Base-by-base conservation (phyloP, 2,329 filamentous ascomycete species). In the Aspergillus latus region DNA sequence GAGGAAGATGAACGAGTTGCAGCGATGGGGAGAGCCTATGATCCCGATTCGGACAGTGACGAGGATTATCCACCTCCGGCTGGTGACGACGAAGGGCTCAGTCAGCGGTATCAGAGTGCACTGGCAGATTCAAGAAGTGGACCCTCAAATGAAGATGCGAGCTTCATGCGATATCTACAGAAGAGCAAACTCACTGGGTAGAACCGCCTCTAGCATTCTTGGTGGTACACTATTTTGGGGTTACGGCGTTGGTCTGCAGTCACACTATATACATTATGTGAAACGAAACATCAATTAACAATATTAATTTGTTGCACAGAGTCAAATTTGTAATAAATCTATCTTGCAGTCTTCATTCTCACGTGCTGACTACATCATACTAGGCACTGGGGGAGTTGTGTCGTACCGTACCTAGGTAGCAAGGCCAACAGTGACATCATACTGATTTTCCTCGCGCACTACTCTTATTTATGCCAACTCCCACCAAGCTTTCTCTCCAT, bases 41-140 rank as follows among this genome's bases (percentile, higher is more conserved):
- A 74, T 48, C 30, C 37, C 6, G 54, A 49, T 16, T 49, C 45
- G n/a, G 82, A 75, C 51, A 75, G 77, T 46, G 77, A 80, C 16
- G 73, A 84, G 30, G 78, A 82, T n/a, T 83, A 86, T 28, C 82
- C 84, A 28, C 80, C 82, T 7, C 82, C 82, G 37, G 84, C 85
- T 57, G 76, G 77, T 26, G 81, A 85, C 61, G 81, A 84, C 59
- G 82, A 87, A 59, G 86, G 89, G 2, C 79, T 96, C 46, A 85
- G 89, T 68, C 79, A 84, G 49, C 81, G 91, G 61, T 97, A 97
- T 70, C 82, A 89, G 69, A 83, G 89, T 43, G 90, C 92, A 0
- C 78, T 95, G 66, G 79, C 81, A 37, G 83, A 85, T 10, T 83
- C 68, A 32, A 68, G 73, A 49, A 67, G 66, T 46, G 66, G 62